Conservation (phyloP, 495 filamentous ascomycete species). For the Penicillium cataractarum region DNA sequence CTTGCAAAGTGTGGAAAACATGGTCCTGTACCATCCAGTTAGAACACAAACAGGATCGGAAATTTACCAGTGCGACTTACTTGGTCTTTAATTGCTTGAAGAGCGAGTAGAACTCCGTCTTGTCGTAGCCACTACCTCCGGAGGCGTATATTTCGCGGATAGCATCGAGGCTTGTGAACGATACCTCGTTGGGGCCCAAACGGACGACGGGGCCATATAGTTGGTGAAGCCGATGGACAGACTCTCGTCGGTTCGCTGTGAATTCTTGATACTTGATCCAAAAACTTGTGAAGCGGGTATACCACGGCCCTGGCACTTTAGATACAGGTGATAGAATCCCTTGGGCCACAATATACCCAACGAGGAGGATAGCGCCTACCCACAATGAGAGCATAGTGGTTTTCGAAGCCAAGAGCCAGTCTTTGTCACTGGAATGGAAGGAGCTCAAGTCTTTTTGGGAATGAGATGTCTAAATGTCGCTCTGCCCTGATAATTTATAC, state of each 20-base stretch:
- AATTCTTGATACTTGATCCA: slow-evolving; percentile 63
- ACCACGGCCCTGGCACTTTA: slow-evolving; percentile 55
- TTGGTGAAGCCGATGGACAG: slow-evolving; percentile 58
- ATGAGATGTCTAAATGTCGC: background rate
- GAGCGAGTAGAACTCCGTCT: slow-evolving; percentile 67
- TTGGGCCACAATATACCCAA: slow-evolving; percentile 13
- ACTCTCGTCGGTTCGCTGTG: slow-evolving; percentile 52
- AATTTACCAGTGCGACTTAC: background rate
- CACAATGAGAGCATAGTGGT: slow-evolving; percentile 33
- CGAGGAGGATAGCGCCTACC: slow-evolving; percentile 15
- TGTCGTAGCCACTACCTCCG: slow-evolving; percentile 68
- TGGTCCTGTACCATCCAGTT: slow-evolving; percentile 44
- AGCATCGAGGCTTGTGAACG: slow-evolving; percentile 58
- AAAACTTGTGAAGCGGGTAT: slow-evolving; percentile 55
- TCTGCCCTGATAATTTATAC: background rate
- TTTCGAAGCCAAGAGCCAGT: background rate
- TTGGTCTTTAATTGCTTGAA: slow-evolving; percentile 52
- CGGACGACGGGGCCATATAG: slow-evolving; percentile 60
- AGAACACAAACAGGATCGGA: slow-evolving; percentile 1
- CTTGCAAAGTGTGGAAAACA: slow-evolving; percentile 63
- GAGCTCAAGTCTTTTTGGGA: background rate
- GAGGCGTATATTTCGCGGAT: slow-evolving; percentile 70
- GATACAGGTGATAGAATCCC: slow-evolving; percentile 19
- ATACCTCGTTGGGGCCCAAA: slow-evolving; percentile 62
- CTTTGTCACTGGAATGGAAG: background rate